Base-by-base conservation (phyloP, 129 eudicot genomes). In the Artemisia tridentata region DNA sequence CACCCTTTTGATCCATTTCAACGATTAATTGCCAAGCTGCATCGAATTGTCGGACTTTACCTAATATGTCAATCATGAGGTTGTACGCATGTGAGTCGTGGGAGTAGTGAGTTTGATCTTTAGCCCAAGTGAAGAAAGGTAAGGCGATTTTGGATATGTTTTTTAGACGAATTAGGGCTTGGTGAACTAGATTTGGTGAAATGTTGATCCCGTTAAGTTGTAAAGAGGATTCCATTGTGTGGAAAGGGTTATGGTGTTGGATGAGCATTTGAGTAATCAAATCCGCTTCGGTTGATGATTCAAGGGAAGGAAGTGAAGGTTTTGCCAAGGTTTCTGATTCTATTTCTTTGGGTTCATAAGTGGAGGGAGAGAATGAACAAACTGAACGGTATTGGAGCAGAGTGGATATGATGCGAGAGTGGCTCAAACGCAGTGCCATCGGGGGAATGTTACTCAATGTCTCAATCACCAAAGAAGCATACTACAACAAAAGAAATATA, bases 201-300 rank as follows among this genome's bases (percentile, higher is more conserved):
- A 89, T 76, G 16, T 72, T 60, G 20, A 92, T 72, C 52, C 92
- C 95, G 46, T 60, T 54, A 46, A 93, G 92, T 31, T 89, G 95
- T 65, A 85, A 85, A 17, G 98, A 87, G 23, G 98, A 92, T 68
- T 93, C 96, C 80, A 82, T 81, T 23, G 89, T 48, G 83, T 93
- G 98, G 65, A 81, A 93, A 0, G 98, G 98, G 84, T 93, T 93
- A 86, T 89, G 98, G 73, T 93, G 96, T 16, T 75, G 80, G 74
- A 87, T 82, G 53, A 93, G 79, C 50, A 93, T 56, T 52, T 85
- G 86, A 68, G 97, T 78, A 31, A 93, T 78, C 13, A 73, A 27
- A 52, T 93, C 92, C 7, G 98, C 98, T 11, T 85, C 90, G 2
- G 21, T 67, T 10, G 90, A 87, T 62, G 86, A 82, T 48, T 79